Evolutionary conservation across 305 asterid genomes (phyloP).

Genomic region (Withania somnifera): DNA sequence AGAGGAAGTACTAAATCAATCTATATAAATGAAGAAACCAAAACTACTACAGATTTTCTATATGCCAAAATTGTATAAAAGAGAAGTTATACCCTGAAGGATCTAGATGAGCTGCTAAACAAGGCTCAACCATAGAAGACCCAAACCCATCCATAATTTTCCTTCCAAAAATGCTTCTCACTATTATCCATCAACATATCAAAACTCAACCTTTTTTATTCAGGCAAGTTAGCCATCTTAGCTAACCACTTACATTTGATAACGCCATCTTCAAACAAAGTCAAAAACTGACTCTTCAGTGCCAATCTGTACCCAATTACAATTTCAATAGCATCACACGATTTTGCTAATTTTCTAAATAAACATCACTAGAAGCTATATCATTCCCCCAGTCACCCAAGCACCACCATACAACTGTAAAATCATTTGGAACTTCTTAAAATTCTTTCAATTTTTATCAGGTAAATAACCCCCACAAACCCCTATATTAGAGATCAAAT

Average conservation of each 20-base stretch:
- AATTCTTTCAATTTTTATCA: conserved; percentile 26
- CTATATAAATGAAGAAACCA: background rate
- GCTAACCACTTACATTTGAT: conserved; percentile 65
- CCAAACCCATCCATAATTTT: conserved; percentile 77
- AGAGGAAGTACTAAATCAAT: background rate
- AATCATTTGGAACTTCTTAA: conserved; percentile 60
- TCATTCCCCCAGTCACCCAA: conserved; percentile 69
- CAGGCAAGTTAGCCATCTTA: conserved; percentile 68
- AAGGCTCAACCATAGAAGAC: conserved; percentile 56
- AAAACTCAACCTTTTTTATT: conserved; percentile 31
- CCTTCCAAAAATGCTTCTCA: conserved; percentile 35
- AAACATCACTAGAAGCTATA: conserved; percentile 52
- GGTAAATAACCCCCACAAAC: conserved; percentile 66
- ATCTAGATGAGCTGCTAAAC: conserved; percentile 90
- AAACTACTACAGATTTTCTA: background rate
- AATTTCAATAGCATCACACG: conserved; percentile 67
- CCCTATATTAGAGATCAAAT: background rate
- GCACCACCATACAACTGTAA: conserved; percentile 89
- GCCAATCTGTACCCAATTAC: conserved; percentile 84
- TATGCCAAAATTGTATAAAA: background rate
- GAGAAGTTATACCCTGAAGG: conserved; percentile 43
- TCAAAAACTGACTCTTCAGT: conserved; percentile 73
- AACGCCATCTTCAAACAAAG: conserved; percentile 75
- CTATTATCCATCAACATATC: conserved; percentile 22
- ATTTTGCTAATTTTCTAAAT: conserved; percentile 56